Conservation (phyloP, 371 early-diverging fungal genomes). For the Mucor circinelloides region DNA sequence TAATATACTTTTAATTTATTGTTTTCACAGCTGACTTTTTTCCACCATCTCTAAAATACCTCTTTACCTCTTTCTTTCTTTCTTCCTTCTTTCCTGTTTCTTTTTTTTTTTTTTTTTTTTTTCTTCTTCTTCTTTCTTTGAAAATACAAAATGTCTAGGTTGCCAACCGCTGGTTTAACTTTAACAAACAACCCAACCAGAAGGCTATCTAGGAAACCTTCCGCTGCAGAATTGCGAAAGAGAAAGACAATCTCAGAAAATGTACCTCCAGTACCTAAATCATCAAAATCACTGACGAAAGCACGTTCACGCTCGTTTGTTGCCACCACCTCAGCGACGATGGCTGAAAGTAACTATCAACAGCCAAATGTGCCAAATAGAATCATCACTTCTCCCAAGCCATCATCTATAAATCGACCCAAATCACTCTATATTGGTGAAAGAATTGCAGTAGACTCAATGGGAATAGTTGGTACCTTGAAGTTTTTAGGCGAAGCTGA, state of each 20-base stretch:
- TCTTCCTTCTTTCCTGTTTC: neutral
- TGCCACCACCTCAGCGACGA: neutral
- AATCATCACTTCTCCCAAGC: constrained; percentile 10
- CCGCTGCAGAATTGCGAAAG: constrained; percentile 21
- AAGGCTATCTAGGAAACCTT: constrained; percentile 18
- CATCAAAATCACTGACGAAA: constrained; percentile 18
- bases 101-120: neutral
- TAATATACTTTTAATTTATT: neutral
- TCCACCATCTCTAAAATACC: neutral
- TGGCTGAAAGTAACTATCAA: neutral
- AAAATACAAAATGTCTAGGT: constrained; percentile 24
- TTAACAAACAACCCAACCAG: constrained; percentile 7
- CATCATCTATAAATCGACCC: neutral
- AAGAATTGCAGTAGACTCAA: constrained; percentile 71
- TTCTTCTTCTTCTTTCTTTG: constrained; percentile 4
- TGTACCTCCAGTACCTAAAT: constrained; percentile 19
- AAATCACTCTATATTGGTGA: constrained; percentile 49
- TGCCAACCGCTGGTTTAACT: constrained; percentile 20
- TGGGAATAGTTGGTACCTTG: constrained; percentile 72
- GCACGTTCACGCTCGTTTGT: constrained; percentile 25
- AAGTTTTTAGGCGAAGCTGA: constrained; percentile 74
- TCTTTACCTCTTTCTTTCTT: neutral
- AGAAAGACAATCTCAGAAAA: constrained; percentile 26
- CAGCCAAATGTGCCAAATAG: constrained; percentile 6
- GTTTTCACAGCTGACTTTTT: constrained; percentile 2